Conservation (phyloP, 2,329 filamentous ascomycete species). For the Arthrobotrys pseudoclavata region DNA sequence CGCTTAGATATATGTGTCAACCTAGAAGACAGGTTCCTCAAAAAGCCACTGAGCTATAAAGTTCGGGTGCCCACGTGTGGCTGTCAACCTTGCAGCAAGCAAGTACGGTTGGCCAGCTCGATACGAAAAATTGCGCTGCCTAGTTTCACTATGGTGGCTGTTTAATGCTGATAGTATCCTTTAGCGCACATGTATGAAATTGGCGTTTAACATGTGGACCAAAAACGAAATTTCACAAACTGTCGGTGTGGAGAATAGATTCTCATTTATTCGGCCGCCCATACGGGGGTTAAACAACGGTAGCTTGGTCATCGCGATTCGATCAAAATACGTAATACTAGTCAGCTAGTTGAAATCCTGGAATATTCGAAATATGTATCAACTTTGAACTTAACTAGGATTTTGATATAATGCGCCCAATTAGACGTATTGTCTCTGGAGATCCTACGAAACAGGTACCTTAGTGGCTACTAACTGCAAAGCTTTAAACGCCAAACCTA, state of each 20-base stretch:
- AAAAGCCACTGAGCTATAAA: not conserved
- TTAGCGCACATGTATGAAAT: not conserved
- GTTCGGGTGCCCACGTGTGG: not conserved
- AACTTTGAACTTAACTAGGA: not conserved
- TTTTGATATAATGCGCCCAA: not conserved
- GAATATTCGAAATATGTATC: too few species aligned
- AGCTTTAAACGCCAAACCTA: slow-evolving; percentile 11
- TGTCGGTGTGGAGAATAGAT: too few species aligned
- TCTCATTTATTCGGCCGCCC: too few species aligned
- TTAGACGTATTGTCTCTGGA: not conserved
- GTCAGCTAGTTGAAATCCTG: not conserved
- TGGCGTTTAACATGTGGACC: not conserved
- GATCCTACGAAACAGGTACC: too few species aligned
- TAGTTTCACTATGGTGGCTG: not conserved
- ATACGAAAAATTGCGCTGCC: not conserved
- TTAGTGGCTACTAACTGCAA: not conserved
- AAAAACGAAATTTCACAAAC: not conserved
- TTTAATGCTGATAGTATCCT: not conserved
- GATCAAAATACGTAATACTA: too few species aligned
- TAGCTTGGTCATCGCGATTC: too few species aligned
- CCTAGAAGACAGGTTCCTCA: not conserved
- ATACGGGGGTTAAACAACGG: too few species aligned
- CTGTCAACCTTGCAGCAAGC: not conserved
- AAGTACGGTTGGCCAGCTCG: not conserved
- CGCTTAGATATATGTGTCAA: not conserved